phyloP scores from a whole-genome alignment of 225 moss, liverwort and hornwort genomes.

The Polytrichum commune region DNA sequence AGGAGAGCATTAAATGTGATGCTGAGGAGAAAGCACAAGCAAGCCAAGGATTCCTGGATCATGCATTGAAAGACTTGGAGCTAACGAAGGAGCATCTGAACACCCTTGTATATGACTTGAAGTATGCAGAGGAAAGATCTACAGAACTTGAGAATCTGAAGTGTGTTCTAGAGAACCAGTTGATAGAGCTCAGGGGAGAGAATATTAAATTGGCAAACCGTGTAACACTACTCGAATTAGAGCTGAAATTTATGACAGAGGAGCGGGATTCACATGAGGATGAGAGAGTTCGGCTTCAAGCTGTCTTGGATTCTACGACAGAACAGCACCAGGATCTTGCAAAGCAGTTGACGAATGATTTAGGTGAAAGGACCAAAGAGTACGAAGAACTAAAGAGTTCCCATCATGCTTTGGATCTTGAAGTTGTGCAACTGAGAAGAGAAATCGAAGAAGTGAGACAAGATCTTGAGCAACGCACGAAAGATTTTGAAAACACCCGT shows the following conservation, averaged over 20 bases:
- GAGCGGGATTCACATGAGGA: slow-evolving; percentile 32
- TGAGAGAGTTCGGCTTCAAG: slow-evolving; percentile 35
- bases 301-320: slow-evolving; percentile 19
- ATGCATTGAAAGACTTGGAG: slow-evolving; percentile 21
- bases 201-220: slow-evolving; percentile 30
- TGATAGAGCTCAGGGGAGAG: slow-evolving; percentile 40
- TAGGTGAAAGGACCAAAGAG: slow-evolving; percentile 17
- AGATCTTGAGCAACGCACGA: slow-evolving; percentile 21
- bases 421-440: slow-evolving; percentile 24
- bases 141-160: slow-evolving; percentile 44
- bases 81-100: slow-evolving; percentile 32
- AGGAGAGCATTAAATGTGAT: slow-evolving; percentile 19
- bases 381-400: slow-evolving; percentile 16
- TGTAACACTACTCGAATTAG: slow-evolving; percentile 37
- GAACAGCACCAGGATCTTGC: slow-evolving; percentile 34
- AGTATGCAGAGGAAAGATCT: slow-evolving; percentile 43
- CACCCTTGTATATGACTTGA: slow-evolving; percentile 24
- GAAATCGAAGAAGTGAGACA: slow-evolving; percentile 26
- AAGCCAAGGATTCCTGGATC: slow-evolving; percentile 14
- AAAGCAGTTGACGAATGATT: slow-evolving; percentile 23
- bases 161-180: slow-evolving; percentile 37
- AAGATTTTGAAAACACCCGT: slow-evolving; percentile 23
- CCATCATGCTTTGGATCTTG: slow-evolving; percentile 24
- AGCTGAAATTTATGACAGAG: slow-evolving; percentile 36
- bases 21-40: slow-evolving; percentile 19